phyloP scores from a whole-genome alignment of 2,329 filamentous ascomycete genomes.

The Colletotrichum orbiculare region DNA sequence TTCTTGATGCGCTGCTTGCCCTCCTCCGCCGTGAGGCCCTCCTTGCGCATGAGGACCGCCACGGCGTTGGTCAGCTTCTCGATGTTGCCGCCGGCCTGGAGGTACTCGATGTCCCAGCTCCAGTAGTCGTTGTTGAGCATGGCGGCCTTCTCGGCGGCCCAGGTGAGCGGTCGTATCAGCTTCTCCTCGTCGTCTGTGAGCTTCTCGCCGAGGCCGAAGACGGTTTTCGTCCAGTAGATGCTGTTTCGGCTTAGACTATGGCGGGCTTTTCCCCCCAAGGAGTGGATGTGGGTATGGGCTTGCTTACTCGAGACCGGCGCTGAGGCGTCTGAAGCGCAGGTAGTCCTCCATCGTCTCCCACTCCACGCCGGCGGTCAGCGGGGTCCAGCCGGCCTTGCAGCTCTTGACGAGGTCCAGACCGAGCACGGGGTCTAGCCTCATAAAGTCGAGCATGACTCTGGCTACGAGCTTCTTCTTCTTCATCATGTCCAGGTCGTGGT shows the following conservation, averaged over 20 bases:
- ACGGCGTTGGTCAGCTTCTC: conserved; percentile 10
- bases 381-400: conserved; percentile 13
- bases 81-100: conserved; percentile 5
- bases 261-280: too few species aligned
- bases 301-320: background rate
- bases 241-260: background rate
- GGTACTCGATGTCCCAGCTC: conserved; percentile 3
- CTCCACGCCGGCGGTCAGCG: background rate
- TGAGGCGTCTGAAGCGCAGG: conserved; percentile 8
- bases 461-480: conserved; percentile 11
- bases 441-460: conserved; percentile 3
- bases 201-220: conserved; percentile 1
- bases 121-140: conserved; percentile 16
- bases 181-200: conserved; percentile 4
- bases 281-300: background rate
- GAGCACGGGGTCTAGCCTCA: background rate
- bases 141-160: background rate
- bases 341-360: conserved; percentile 19
- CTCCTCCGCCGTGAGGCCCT: background rate
- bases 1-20: conserved; percentile 11
- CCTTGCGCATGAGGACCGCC: conserved; percentile 1
- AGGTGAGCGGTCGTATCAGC: background rate
- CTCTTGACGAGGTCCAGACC: conserved; percentile 12
- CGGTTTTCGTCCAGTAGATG: conserved; percentile 1
- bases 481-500: background rate